Conservation (phyloP, 2,329 filamentous ascomycete genomes). For the Gremmenia infestans region DNA sequence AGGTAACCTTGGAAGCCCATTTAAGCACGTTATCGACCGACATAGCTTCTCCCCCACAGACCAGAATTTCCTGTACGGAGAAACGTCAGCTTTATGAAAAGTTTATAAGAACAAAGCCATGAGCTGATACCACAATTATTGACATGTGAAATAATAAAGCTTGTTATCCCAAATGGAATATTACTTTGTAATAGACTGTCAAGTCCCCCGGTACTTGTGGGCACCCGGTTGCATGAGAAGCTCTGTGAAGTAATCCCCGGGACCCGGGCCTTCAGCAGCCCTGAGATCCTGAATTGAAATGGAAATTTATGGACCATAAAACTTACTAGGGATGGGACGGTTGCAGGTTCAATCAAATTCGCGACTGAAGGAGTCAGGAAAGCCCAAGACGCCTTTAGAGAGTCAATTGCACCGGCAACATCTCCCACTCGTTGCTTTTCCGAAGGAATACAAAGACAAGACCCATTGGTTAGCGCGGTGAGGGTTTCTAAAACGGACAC, state of each 20-base stretch:
- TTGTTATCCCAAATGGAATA: no score
- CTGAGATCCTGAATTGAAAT: no score
- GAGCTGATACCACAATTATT: no score
- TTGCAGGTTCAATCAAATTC: slow-evolving; percentile 1
- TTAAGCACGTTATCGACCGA: slow-evolving; percentile 34
- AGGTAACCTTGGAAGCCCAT: slow-evolving; percentile 33
- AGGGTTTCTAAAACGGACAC: slow-evolving; percentile 33
- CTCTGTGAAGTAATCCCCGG: no score
- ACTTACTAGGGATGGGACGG: slow-evolving; percentile 1
- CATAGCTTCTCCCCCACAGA: slow-evolving; percentile 29
- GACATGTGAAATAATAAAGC: no score
- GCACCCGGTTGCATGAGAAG: no score
- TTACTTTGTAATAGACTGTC: no score
- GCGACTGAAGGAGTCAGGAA: slow-evolving; percentile 27
- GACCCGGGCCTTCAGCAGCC: no score
- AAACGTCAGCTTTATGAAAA: no score
- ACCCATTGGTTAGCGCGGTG: slow-evolving; percentile 31
- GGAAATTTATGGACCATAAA: no score
- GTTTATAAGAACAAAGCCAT: not conserved
- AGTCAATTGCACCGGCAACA: slow-evolving; percentile 26
- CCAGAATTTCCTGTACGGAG: slow-evolving; percentile 12
- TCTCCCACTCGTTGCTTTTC: slow-evolving; percentile 35
- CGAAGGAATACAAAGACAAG: slow-evolving; percentile 36
- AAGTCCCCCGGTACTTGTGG: no score
- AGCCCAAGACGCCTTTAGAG: slow-evolving; percentile 17